Evolutionary conservation across 169 alveolate genomes (phyloP).

Genomic region (Eimeria sp.): DNA sequence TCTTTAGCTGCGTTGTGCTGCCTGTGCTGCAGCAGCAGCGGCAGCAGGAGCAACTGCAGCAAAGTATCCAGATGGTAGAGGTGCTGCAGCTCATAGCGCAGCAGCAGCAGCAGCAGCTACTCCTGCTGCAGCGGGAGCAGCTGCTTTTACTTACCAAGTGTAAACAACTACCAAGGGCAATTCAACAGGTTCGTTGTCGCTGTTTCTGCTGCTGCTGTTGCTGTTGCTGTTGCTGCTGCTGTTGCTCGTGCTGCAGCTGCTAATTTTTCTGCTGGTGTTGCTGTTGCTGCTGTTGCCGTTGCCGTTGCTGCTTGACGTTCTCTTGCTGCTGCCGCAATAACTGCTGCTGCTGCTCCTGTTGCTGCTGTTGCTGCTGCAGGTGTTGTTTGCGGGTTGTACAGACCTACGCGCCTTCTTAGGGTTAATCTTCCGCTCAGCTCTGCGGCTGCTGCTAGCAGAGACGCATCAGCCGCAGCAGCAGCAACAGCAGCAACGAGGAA

Average conservation of each 20-base stretch:
- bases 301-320: not conserved
- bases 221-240: not conserved
- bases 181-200: not conserved
- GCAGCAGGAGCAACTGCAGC: too few relatives aligned
- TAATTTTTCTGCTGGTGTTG: constrained; percentile 34
- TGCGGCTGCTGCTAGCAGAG: constrained; percentile 60
- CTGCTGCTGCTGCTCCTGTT: constrained; percentile 26
- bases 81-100: constrained; percentile 59
- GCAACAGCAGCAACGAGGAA: not conserved
- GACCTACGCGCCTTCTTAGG: constrained; percentile 52
- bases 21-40: constrained; percentile 59
- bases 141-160: constrained; percentile 51
- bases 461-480: constrained; percentile 69
- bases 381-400: not conserved
- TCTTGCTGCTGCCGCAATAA: not conserved
- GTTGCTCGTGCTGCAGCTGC: not conserved
- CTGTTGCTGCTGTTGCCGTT: not conserved
- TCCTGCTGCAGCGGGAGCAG: constrained; percentile 62
- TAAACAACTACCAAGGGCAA: not conserved
- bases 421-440: constrained; percentile 44
- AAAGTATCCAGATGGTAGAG: constrained; percentile 30
- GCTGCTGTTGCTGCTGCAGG: constrained; percentile 71
- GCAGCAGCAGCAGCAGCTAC: constrained; percentile 62
- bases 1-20: constrained; percentile 23
- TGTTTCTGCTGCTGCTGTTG: not conserved